Percentiles rank a stretch among this genome's conserved stretches.
Conservation (phyloP, 1,284 basidiomycete genomes). For the Anthracocystis panici-leucophaei region DNA sequence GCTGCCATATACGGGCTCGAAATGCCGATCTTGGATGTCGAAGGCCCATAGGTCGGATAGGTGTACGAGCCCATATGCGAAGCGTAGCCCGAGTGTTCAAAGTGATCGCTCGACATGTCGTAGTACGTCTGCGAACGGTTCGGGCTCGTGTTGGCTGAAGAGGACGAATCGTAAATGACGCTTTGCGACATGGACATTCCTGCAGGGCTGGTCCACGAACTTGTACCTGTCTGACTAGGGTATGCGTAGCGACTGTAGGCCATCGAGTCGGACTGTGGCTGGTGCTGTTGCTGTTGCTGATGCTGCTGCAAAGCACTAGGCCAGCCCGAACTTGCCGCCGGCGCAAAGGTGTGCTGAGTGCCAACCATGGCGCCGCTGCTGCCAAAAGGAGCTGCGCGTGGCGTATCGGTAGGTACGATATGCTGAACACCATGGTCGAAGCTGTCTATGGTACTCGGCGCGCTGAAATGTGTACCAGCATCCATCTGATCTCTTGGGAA, state of each 20-base stretch:
- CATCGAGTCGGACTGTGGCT: slow-evolving; percentile 22
- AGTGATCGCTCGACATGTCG: slow-evolving; percentile 37
- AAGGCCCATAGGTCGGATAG: slow-evolving; percentile 25
- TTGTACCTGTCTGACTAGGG: slow-evolving; percentile 17
- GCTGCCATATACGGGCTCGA: slow-evolving; percentile 21
- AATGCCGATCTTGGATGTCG: slow-evolving; percentile 23
- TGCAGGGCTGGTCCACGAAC: slow-evolving; percentile 21
- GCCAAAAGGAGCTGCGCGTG: slow-evolving; percentile 29
- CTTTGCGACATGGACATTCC: slow-evolving; percentile 42
- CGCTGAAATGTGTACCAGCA: slow-evolving; percentile 8
- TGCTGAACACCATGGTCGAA: slow-evolving; percentile 19
- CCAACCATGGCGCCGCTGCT: slow-evolving; percentile 15
- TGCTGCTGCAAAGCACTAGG: slow-evolving; percentile 8
- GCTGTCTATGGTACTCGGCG: slow-evolving; percentile 11
- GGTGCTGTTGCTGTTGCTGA: slow-evolving; percentile 20
- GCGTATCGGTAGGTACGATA: slow-evolving; percentile 26
- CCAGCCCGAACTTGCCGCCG: slow-evolving; percentile 15
- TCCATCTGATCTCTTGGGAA: slow-evolving; percentile 40
- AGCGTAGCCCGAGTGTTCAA: slow-evolving; percentile 24
- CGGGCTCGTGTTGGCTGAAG: slow-evolving; percentile 40
- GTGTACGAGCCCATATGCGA: slow-evolving; percentile 27
- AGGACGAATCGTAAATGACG: slow-evolving; percentile 43
- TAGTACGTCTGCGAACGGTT: slow-evolving; percentile 45
- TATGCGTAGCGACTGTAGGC: slow-evolving; percentile 33
- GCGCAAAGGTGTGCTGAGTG: slow-evolving; percentile 19